Evolutionary conservation across 208 protist species (phyloP).

Genomic region (Crithidia mellificae): DNA sequence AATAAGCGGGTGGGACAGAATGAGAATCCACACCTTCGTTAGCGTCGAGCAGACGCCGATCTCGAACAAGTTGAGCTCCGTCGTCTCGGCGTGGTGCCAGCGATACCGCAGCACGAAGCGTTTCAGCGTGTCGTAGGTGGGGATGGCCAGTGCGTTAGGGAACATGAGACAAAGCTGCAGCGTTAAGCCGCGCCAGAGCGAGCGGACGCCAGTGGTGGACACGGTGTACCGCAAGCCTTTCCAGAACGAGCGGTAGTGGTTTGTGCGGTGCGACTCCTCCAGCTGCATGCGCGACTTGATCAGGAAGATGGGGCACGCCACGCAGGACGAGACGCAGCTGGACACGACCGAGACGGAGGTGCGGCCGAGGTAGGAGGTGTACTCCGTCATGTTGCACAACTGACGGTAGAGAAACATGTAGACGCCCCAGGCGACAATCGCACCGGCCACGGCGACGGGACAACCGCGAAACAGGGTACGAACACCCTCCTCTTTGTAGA

Average conservation of each 20-base stretch:
- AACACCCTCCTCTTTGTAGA: constrained; percentile 50
- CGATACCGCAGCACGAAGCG: constrained; percentile 42
- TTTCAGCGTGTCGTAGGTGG: constrained; percentile 86
- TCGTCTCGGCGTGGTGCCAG: constrained; percentile 23
- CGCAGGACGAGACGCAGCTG: constrained; percentile 46
- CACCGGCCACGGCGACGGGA: constrained; percentile 44
- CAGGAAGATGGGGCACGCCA: constrained; percentile 65
- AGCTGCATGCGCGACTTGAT: constrained; percentile 86
- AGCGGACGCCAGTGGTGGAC: constrained; percentile 58
- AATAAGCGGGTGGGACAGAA: constrained; percentile 78
- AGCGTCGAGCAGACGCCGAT: constrained; percentile 71
- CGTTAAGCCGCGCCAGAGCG: constrained; percentile 77
- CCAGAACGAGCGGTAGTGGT: constrained; percentile 71
- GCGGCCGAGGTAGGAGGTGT: constrained; percentile 49
- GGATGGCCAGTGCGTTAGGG: constrained; percentile 73
- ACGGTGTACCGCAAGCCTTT: constrained; percentile 54
- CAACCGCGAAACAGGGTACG: constrained; percentile 57
- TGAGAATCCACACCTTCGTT: constrained; percentile 65
- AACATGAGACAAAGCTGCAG: constrained; percentile 79
- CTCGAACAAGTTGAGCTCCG: constrained; percentile 62
- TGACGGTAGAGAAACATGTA: constrained; percentile 75
- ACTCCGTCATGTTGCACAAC: constrained; percentile 57
- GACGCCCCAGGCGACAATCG: constrained; percentile 56
- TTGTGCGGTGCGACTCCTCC: constrained; percentile 50
- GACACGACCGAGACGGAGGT: constrained; percentile 45